These are phyloP conservation scores for Heterobasidion parviporum DNA, from an alignment of 1,284 basidiomycete genomes.

Conservation along the genomic window DNA sequence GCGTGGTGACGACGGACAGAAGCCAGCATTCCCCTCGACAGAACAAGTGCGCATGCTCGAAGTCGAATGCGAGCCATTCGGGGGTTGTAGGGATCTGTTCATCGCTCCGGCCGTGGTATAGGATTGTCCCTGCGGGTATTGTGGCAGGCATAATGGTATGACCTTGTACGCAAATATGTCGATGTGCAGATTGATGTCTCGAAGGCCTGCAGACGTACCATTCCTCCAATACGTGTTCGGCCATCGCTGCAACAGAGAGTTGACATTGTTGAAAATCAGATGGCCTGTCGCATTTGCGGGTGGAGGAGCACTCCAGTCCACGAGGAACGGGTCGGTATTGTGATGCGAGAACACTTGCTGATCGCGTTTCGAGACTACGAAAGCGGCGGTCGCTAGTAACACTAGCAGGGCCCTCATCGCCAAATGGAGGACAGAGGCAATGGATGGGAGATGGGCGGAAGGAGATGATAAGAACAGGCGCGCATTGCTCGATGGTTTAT, in stretches of 20 bases:
- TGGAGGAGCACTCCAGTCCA: constrained; percentile 12
- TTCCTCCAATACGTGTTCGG: constrained; percentile 42
- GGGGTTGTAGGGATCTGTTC: constrained; percentile 4
- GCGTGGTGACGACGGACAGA: constrained; percentile 8
- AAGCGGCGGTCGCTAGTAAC: not conserved
- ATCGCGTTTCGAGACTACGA: not conserved
- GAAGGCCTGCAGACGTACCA: constrained; percentile 18
- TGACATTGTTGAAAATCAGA: constrained; percentile 34
- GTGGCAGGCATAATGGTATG: constrained; percentile 8
- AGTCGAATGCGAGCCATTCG: constrained; percentile 17
- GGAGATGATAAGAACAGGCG: too few species aligned
- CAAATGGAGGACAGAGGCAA: not conserved
- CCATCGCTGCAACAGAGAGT: constrained; percentile 39
- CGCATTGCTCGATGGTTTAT: too few species aligned
- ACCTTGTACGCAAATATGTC: not conserved
- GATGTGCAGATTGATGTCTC: not conserved
- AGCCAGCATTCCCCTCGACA: constrained; percentile 6
- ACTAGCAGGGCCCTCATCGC: not conserved
- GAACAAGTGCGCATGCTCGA: constrained; percentile 13
- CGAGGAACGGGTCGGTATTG: not conserved
- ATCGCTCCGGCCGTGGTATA: constrained; percentile 14
- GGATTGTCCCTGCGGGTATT: constrained; percentile 13
- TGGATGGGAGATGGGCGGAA: too few species aligned
- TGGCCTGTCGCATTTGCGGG: constrained; percentile 25
- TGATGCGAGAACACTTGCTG: not conserved